Conservation (phyloP, 1,284 basidiomycete species). For the Heterobasidion parviporum region DNA sequence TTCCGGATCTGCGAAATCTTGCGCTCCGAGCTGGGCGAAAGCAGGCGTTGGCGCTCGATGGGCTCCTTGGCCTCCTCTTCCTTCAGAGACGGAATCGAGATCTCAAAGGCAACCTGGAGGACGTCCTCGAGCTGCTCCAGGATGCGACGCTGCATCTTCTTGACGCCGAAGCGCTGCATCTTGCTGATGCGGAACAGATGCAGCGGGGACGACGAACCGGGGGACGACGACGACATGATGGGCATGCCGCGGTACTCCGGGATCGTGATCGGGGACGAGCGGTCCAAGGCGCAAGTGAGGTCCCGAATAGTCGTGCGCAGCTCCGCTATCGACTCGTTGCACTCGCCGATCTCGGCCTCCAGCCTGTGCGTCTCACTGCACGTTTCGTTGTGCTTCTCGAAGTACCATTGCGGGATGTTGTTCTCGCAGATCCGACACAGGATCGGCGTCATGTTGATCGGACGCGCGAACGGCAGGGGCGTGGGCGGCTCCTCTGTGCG, state of each 20-base stretch:
- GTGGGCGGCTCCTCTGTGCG: conserved; percentile 40
- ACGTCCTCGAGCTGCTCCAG: conserved; percentile 85
- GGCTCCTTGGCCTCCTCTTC: conserved; percentile 88
- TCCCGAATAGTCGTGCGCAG: conserved; percentile 78
- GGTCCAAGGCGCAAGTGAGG: conserved; percentile 56
- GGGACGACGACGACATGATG: conserved; percentile 66
- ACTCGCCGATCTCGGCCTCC: conserved; percentile 91
- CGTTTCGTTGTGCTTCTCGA: conserved; percentile 99
- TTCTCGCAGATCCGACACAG: conserved; percentile 98
- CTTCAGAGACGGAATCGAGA: conserved; percentile 84
- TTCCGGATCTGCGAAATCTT: conserved; percentile 74
- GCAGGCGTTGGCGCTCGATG: conserved; percentile 85
- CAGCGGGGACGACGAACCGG: conserved; percentile 59
- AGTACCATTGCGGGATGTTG: conserved; percentile 97
- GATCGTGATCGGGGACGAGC: conserved; percentile 47
- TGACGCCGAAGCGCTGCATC: conserved; percentile 73
- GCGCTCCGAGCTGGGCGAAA: conserved; percentile 81
- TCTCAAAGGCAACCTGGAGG: conserved; percentile 70
- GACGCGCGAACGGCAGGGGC: conserved; percentile 65
- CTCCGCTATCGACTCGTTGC: conserved; percentile 89
- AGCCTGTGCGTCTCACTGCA: conserved; percentile 95
- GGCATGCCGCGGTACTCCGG: conserved; percentile 88
- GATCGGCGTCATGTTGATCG: conserved; percentile 81
- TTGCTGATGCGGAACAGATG: conserved; percentile 60
- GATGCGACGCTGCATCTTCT: conserved; percentile 74